Evolutionary conservation across 441 rosid genomes (phyloP), one percentile per base, ranked within the genome.

Genomic region (California macrophylla): DNA sequence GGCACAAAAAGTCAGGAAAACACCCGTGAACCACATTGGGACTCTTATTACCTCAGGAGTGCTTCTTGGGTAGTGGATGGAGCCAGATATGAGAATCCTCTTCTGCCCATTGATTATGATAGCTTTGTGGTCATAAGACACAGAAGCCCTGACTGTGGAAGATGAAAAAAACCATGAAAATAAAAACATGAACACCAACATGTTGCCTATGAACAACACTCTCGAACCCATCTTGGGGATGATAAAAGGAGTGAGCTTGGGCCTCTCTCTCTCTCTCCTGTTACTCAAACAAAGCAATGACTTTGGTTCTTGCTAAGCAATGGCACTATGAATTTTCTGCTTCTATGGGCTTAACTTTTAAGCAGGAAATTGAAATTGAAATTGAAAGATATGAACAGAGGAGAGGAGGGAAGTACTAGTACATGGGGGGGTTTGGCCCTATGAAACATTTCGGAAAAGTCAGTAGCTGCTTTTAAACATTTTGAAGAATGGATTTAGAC

Each of bases 81-180:
- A 76, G 4, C 88, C 88, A 25, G 88, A 84, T 76, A 84, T 77
- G 16, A 84, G 86, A 62, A 84, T 75, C 74, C 83, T 77, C 50
- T 85, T 80, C 74, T 82, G 84, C 64, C 86, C 88, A 77, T 84
- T 76, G 45, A 84, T 81, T 68, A 79, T 34, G 76, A 84, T 80
- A 8, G 88, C 82, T 74, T 80, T 84, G 69, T 79, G 76, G 72
- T 84, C 88, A 66, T 84, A 84, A 13, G 82, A 75, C 47, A 84
- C 88, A 52, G 56, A 74, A 50, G 64, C 64, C 24, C 30, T 9
- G 30, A 58, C 64, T 58, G 64, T 58, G 24, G 64, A 58, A 23
- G 64, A 58, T 24, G 64, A 58, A 58, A 58, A 58, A 21, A 21
- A 28, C 62, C 62, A 56, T 56, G 62, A 56, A 56, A 23, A 56